Evolutionary conservation across 1,284 basidiomycete species (phyloP).

Genomic region (Ustilago loliicola): DNA sequence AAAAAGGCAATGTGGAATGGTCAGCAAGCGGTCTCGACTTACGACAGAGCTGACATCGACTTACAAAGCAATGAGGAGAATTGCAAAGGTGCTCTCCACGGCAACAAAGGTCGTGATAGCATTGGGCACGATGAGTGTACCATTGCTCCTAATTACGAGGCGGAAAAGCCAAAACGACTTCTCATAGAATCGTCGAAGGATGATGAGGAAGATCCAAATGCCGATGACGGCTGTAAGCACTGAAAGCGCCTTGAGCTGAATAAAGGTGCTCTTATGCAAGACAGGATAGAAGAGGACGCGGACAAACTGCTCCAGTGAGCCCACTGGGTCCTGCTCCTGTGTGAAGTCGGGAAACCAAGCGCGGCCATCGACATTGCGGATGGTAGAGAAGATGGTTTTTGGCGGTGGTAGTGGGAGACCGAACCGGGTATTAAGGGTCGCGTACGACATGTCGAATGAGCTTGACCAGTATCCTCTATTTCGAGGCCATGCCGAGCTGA

Average conservation of each 20-base stretch:
- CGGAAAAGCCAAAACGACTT: slow-evolving; percentile 47
- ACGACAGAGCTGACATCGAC: not conserved
- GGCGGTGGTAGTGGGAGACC: slow-evolving; percentile 25
- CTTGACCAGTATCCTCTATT: not conserved
- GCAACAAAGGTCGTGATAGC: slow-evolving; percentile 34
- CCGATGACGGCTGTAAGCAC: slow-evolving; percentile 29
- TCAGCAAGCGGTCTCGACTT: not conserved
- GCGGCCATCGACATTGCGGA: slow-evolving; percentile 20
- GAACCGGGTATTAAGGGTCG: slow-evolving; percentile 27
- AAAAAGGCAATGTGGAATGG: not conserved
- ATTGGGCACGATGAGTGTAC: slow-evolving; percentile 45
- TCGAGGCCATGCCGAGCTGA: slow-evolving; percentile 1
- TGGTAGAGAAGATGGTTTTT: slow-evolving; percentile 28
- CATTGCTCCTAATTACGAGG: slow-evolving; percentile 26
- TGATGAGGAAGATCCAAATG: slow-evolving; percentile 37
- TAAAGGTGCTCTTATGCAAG: slow-evolving; percentile 19
- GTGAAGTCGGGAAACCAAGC: slow-evolving; percentile 44
- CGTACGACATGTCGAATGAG: slow-evolving; percentile 24
- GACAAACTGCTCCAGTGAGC: slow-evolving; percentile 22
- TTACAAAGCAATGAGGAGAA: slow-evolving; percentile 40
- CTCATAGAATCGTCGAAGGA: slow-evolving; percentile 30
- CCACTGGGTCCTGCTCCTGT: slow-evolving; percentile 16
- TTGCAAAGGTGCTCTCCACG: slow-evolving; percentile 31
- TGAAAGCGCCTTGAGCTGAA: slow-evolving; percentile 42
- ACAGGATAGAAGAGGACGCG: slow-evolving; percentile 27